These are phyloP conservation scores for Myriangium duriaei DNA, from an alignment of 2,329 filamentous ascomycete genomes.

Conservation along the genomic window DNA sequence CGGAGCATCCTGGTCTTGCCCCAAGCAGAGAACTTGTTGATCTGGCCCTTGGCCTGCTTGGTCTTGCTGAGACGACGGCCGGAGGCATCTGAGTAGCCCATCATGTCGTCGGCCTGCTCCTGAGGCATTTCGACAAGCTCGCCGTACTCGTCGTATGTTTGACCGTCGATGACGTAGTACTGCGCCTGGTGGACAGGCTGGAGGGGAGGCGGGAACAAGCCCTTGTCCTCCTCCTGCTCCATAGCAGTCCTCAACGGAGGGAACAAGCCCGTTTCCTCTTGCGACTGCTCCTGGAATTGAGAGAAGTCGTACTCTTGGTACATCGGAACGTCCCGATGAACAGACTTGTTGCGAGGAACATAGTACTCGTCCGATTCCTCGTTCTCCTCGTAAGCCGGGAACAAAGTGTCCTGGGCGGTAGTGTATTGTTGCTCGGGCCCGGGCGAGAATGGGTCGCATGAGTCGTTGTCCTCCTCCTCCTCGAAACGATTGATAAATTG, in stretches of 20 bases:
- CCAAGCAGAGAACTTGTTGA: constrained; percentile 8
- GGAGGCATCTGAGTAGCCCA: not conserved
- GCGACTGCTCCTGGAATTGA: constrained; percentile 2
- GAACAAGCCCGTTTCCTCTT: constrained; percentile 1
- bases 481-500: not conserved
- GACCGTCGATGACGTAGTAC: constrained; percentile 8
- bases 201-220: constrained; percentile 3
- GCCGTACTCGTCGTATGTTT: constrained; percentile 9
- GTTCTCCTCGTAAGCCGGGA: constrained; percentile 8
- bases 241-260: constrained; percentile 1
- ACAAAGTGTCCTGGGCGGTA: constrained; percentile 3
- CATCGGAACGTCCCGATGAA: too few relatives aligned
- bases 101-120: not conserved
- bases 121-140: not conserved
- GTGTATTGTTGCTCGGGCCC: constrained; percentile 5
- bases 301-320: too few relatives aligned
- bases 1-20: constrained; percentile 8
- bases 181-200: constrained; percentile 3
- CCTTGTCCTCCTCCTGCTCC: constrained; percentile 2
- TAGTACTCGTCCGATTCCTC: constrained; percentile 1
- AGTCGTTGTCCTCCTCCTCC: constrained; percentile 3
- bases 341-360: constrained; percentile 7
- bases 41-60: constrained; percentile 8
- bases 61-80: constrained; percentile 7
- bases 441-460: constrained; percentile 4